phyloP scores from a whole-genome alignment of 768 basidiomycete species.

The Boletus reticuloceps region DNA sequence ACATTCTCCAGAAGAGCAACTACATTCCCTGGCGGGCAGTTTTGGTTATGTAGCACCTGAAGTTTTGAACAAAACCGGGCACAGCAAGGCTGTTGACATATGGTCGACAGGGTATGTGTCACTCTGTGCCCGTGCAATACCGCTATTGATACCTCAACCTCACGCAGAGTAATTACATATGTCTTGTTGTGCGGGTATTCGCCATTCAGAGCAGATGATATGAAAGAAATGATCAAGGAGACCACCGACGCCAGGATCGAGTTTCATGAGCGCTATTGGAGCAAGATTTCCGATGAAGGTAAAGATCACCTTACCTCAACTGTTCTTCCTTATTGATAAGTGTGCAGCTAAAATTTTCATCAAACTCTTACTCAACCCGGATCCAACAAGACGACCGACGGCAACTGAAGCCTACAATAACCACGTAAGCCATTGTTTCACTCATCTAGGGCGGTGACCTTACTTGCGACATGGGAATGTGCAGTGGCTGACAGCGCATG shows the following conservation, averaged over 20 bases:
- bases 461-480: not conserved
- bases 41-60: slow-evolving; percentile 93
- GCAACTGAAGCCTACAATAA: slow-evolving; percentile 68
- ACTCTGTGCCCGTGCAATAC: not conserved
- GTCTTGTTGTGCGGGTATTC: slow-evolving; percentile 94
- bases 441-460: not conserved
- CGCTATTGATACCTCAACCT: not conserved
- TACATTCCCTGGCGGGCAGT: slow-evolving; percentile 73
- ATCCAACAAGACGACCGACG: slow-evolving; percentile 70
- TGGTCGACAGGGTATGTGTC: slow-evolving; percentile 84
- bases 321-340: not conserved
- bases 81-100: slow-evolving; percentile 90
- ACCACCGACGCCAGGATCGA: slow-evolving; percentile 83
- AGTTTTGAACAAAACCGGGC: slow-evolving; percentile 75
- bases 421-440: slow-evolving; percentile 43
- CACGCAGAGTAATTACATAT: slow-evolving; percentile 83
- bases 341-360: slow-evolving; percentile 82
- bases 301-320: slow-evolving; percentile 4
- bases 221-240: slow-evolving; percentile 72
- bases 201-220: slow-evolving; percentile 86
- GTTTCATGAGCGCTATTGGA: slow-evolving; percentile 95
- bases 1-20: slow-evolving; percentile 64
- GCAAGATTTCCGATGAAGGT: slow-evolving; percentile 82
- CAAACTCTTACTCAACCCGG: slow-evolving; percentile 60
- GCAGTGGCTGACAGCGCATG: slow-evolving; percentile 74